Percentiles rank a stretch among this genome's conserved stretches.
These are phyloP conservation scores for Annulohypoxylon stygium DNA, from an alignment of 495 filamentous ascomycete species.

Conservation along the genomic window DNA sequence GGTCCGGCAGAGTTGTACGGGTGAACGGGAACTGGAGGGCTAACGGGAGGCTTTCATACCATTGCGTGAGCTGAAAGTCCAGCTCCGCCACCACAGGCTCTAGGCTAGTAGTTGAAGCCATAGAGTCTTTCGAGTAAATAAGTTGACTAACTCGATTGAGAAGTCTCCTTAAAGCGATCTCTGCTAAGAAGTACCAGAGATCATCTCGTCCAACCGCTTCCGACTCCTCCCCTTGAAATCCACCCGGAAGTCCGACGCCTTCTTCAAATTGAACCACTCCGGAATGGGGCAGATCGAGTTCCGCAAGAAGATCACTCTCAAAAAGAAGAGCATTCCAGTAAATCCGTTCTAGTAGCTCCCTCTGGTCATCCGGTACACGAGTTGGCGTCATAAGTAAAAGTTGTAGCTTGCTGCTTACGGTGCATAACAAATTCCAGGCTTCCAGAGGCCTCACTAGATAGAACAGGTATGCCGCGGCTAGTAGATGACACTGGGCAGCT, in stretches of 20 bases:
- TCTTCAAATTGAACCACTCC: conserved; percentile 86
- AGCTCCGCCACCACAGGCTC: conserved; percentile 83
- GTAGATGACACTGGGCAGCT: conserved; percentile 81
- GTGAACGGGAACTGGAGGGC: conserved; percentile 82
- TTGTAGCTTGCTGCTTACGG: conserved; percentile 84
- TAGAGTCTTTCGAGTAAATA: conserved; percentile 80
- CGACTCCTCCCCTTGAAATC: conserved; percentile 78
- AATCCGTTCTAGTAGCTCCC: conserved; percentile 79
- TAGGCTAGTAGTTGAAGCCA: conserved; percentile 75
- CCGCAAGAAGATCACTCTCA: conserved; percentile 84
- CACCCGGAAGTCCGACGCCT: conserved; percentile 79
- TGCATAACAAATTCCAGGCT: conserved; percentile 84
- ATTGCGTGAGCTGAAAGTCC: conserved; percentile 84
- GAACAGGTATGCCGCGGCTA: conserved; percentile 84
- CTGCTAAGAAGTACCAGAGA: conserved; percentile 85
- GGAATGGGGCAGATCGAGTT: conserved; percentile 84
- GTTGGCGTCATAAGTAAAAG: conserved; percentile 78
- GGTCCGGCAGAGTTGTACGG: conserved; percentile 72
- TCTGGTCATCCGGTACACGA: conserved; percentile 74
- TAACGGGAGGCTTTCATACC: conserved; percentile 81
- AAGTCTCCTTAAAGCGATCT: conserved; percentile 81
- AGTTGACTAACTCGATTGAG: conserved; percentile 84
- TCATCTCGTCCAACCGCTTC: conserved; percentile 77
- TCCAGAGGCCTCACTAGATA: conserved; percentile 84
- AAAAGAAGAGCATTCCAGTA: conserved; percentile 88